phyloP scores from a whole-genome alignment of 2,329 filamentous ascomycete species.

The Epichloe scottii region DNA sequence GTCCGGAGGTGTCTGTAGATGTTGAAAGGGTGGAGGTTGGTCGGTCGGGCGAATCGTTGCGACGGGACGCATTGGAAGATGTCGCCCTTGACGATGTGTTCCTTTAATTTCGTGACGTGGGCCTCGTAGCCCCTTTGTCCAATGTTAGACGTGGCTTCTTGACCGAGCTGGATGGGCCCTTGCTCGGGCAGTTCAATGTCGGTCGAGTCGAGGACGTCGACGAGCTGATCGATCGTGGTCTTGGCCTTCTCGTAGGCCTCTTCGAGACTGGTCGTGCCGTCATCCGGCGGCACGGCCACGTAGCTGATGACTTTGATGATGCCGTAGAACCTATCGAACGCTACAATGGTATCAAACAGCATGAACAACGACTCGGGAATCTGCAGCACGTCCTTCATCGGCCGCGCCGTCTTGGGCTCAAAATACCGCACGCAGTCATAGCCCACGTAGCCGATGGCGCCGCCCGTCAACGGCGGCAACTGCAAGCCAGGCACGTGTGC shows the following conservation, averaged over 20 bases:
- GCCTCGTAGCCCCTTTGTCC: slow-evolving; percentile 76
- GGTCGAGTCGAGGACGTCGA: slow-evolving; percentile 59
- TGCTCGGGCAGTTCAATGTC: slow-evolving; percentile 70
- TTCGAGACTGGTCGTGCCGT: slow-evolving; percentile 37
- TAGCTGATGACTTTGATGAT: slow-evolving; percentile 91
- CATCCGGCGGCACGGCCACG: slow-evolving; percentile 55
- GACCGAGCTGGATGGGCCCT: slow-evolving; percentile 55
- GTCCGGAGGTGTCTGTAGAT: slow-evolving; percentile 92
- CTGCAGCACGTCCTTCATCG: slow-evolving; percentile 75
- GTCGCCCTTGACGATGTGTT: slow-evolving; percentile 82
- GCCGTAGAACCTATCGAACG: slow-evolving; percentile 90
- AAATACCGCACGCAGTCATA: slow-evolving; percentile 98
- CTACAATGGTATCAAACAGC: slow-evolving; percentile 89
- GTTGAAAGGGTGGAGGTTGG: slow-evolving; percentile 90
- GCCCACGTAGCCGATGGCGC: slow-evolving; percentile 90
- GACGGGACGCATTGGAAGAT: slow-evolving; percentile 97
- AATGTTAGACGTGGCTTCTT: slow-evolving; percentile 85
- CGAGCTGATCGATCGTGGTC: slow-evolving; percentile 49
- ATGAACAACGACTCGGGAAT: slow-evolving; percentile 95
- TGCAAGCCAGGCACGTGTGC: slow-evolving; percentile 70
- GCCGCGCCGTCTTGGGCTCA: slow-evolving; percentile 85
- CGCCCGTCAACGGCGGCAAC: slow-evolving; percentile 78
- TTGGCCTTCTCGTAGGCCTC: slow-evolving; percentile 55
- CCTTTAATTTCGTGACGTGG: slow-evolving; percentile 77
- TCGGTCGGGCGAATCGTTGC: slow-evolving; percentile 82